phyloP scores from a whole-genome alignment of 306 rosid species.

The Cotoneaster glaucophyllus region DNA sequence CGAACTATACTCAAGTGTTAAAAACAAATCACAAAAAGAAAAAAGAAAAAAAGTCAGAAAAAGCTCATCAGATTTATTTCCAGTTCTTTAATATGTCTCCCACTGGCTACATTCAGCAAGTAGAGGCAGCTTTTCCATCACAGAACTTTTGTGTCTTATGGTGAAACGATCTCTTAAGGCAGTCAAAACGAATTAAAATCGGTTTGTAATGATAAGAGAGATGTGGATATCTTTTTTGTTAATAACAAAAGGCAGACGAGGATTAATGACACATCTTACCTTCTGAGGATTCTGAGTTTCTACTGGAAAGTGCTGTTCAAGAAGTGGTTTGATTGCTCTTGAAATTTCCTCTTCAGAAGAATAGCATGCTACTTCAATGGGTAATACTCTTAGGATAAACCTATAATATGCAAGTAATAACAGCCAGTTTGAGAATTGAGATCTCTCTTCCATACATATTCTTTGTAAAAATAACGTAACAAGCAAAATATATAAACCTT shows the following conservation, averaged over 20 bases:
- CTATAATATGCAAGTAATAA: conserved; percentile 29
- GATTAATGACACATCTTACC: conserved; percentile 28
- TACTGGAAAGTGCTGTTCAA: conserved; percentile 62
- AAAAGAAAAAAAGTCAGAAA: not conserved
- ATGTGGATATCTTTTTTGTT: not conserved
- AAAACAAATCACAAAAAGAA: not conserved
- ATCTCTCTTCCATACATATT: conserved; percentile 9
- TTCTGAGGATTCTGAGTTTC: conserved; percentile 61
- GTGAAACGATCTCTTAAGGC: not conserved
- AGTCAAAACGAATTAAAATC: conserved; percentile 1
- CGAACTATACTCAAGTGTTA: not conserved
- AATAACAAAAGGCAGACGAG: not conserved
- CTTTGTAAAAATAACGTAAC: conserved; percentile 2
- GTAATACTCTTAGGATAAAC: conserved; percentile 87
- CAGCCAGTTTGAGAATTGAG: conserved; percentile 7
- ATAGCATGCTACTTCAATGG: conserved; percentile 85
- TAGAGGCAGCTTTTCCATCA: not conserved
- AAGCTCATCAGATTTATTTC: not conserved
- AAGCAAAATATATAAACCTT: conserved; percentile 41
- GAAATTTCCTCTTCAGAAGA: conserved; percentile 95
- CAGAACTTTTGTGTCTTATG: not conserved
- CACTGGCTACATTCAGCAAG: not conserved
- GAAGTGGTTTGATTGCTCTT: conserved; percentile 65
- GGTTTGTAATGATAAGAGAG: conserved; percentile 3
- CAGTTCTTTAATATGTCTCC: not conserved